A percentile compares a stretch with the other conserved stretches of the same genome.
These are phyloP conservation scores for Phalaenopsis hybrid DNA, from an alignment of 116 monocot genomes.

Conservation along the genomic window DNA sequence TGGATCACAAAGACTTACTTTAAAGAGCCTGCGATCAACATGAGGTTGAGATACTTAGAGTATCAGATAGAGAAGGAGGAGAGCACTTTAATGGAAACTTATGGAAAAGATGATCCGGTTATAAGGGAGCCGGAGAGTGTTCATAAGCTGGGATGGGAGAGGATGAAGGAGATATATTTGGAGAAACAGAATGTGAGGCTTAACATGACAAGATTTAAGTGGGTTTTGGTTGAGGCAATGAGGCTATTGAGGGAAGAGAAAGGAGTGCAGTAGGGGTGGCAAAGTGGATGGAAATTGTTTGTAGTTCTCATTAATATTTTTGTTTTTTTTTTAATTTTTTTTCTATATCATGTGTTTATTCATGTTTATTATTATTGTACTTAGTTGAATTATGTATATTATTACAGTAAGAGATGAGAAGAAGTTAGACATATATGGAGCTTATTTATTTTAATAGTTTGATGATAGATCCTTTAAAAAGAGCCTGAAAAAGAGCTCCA, in stretches of 20 bases:
- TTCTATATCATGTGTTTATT: too few species aligned
- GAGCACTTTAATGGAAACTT: slow-evolving; percentile 36
- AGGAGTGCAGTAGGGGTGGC: background rate
- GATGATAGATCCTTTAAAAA: too few species aligned
- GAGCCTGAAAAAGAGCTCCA: too few species aligned
- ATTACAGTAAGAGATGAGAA: too few species aligned
- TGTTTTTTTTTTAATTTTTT: too few species aligned
- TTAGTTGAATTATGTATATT: too few species aligned
- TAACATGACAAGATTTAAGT: slow-evolving; percentile 37
- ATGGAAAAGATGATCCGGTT: slow-evolving; percentile 31
- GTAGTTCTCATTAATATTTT: too few species aligned
- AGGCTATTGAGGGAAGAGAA: slow-evolving; percentile 12
- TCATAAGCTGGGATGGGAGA: slow-evolving; percentile 30
- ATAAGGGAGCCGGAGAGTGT: slow-evolving; percentile 29
- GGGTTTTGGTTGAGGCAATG: slow-evolving; percentile 30
- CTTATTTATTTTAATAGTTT: too few species aligned
- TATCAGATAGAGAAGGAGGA: slow-evolving; percentile 35
- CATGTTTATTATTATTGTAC: too few species aligned
- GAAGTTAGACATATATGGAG: too few species aligned
- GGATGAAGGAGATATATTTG: slow-evolving; percentile 26
- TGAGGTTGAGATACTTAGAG: slow-evolving; percentile 42
- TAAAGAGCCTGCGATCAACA: slow-evolving; percentile 22
- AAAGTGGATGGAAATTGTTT: too few species aligned
- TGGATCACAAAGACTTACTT: slow-evolving; percentile 26
- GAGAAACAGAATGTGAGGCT: slow-evolving; percentile 42